Evolutionary conservation across 768 basidiomycete genomes (phyloP).

Genomic region (Postia placenta): DNA sequence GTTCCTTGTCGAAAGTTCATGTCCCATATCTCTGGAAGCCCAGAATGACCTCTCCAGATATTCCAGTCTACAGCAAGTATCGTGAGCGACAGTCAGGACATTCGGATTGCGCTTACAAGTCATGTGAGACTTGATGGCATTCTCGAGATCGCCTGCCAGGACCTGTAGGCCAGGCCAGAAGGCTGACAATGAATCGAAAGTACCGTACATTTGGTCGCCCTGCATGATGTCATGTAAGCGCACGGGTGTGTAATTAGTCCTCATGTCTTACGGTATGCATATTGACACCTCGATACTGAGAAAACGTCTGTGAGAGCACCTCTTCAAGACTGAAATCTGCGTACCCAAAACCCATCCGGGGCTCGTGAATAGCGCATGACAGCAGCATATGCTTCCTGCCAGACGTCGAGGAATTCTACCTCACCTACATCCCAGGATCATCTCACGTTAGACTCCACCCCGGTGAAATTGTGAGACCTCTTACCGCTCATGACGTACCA

Average conservation of each 20-base stretch:
- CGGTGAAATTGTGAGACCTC: constrained; percentile 19
- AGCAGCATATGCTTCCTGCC: constrained; percentile 30
- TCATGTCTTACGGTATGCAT: constrained; percentile 40
- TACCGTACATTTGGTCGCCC: constrained; percentile 68
- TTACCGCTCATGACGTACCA: constrained; percentile 84
- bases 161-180: constrained; percentile 98
- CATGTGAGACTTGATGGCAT: constrained; percentile 88
- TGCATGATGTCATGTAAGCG: constrained; percentile 19
- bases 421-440: constrained; percentile 23
- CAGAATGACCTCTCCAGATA: constrained; percentile 82
- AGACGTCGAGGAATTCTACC: constrained; percentile 32
- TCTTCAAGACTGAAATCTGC: constrained; percentile 9
- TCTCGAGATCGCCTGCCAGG: constrained; percentile 77
- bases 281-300: constrained; percentile 80
- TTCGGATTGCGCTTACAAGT: constrained; percentile 49
- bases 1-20: constrained; percentile 67
- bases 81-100: constrained; percentile 3
- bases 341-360: constrained; percentile 84
- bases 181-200: constrained; percentile 93
- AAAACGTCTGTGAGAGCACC: background rate
- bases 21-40: constrained; percentile 91
- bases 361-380: constrained; percentile 78
- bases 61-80: constrained; percentile 70
- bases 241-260: background rate
- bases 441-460: no score